A percentile compares a stretch with the other conserved stretches of the same genome.
Conservation (phyloP, 2,329 filamentous ascomycete genomes). For the Penicillium decumbens region DNA sequence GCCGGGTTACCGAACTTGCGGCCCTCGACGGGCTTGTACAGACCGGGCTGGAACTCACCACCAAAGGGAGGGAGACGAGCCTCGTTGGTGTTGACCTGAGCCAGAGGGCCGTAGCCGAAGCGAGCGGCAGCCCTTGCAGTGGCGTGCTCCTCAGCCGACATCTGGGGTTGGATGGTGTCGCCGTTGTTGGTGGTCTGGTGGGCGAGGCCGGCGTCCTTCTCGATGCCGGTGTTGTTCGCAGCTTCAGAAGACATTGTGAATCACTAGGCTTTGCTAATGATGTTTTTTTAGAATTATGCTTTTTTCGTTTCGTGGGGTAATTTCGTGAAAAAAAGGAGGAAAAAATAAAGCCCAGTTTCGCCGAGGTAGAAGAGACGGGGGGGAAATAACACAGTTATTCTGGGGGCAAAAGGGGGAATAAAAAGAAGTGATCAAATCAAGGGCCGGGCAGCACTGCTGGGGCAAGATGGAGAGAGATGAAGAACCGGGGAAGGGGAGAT, state of each 20-base stretch:
- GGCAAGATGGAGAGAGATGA: constrained; percentile 14
- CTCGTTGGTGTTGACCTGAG: constrained; percentile 45
- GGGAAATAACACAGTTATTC: constrained; percentile 25
- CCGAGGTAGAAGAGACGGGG: constrained; percentile 17
- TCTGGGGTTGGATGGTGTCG: constrained; percentile 25
- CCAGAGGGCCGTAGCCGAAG: constrained; percentile 51
- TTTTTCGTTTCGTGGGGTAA: constrained; percentile 1
- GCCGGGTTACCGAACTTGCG: constrained; percentile 76
- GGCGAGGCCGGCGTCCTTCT: constrained; percentile 29
- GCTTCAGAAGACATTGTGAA: constrained; percentile 27
- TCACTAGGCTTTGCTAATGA: background rate
- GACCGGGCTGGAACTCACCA: constrained; percentile 68
- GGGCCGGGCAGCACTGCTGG: constrained; percentile 30
- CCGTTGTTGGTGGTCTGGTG: constrained; percentile 9
- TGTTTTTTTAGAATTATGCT: background rate
- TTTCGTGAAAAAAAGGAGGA: constrained; percentile 6
- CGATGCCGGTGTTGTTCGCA: constrained; percentile 23
- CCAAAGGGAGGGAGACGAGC: constrained; percentile 59
- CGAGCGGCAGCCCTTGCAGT: constrained; percentile 44
- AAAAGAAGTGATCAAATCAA: constrained; percentile 14
- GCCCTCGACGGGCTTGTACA: constrained; percentile 58
- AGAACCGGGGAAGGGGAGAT: background rate
- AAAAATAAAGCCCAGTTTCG: constrained; percentile 23
- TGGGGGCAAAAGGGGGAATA: constrained; percentile 1
- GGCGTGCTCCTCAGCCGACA: constrained; percentile 45